Evolutionary conservation across 495 filamentous ascomycete genomes (phyloP), one percentile per base, ranked within the genome.

Genomic region (Penicillium riverlandense): DNA sequence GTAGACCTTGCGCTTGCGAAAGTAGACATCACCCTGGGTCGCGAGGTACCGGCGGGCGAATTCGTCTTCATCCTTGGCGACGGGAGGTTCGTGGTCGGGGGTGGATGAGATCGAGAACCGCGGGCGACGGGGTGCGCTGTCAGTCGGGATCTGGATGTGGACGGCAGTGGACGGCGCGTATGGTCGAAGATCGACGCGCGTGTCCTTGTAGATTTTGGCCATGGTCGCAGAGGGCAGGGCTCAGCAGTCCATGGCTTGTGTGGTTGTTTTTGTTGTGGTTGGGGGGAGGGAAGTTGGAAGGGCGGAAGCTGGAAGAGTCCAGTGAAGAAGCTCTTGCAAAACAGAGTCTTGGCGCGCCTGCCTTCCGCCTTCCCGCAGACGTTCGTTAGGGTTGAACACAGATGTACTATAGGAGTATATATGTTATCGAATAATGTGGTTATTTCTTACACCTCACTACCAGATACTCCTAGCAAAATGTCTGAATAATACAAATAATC

Each of bases 1-100:
- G 44, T 84, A 86, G 42, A 70, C 66, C 45, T 80, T 78, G 51
- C 82, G 74, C 54, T 78, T 79, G 42, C 91, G 78, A 64, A 95
- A 88, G 74, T 88, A 94, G 34, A 97, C 77, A 1, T 87, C 85
- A 14, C 85, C 86, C 28, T 89, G 79, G 3, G 75, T 85, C 14
- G 94, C 88, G 39, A 95, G 72, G 55, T 85, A 77, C 28, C 72
- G 74, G 50, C 74, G 66, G 35, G 82, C 75, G 58, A 92, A 95
- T 34, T 75, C 71, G 36, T 80, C 80, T 63, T 92, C 88, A 54
- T 90, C 82, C 53, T 84, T 81, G 50, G 75, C 74, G 52, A 63
- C 53, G 38, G 58, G 60, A 36, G 50, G 46, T 40, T 62, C 62
- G n/a, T 52, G 49, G 12, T 63, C 58, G 32, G 66, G 52, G 36